These are phyloP conservation scores for Neurospora sp. DNA, from an alignment of 495 filamentous ascomycete species.

Conservation along the genomic window DNA sequence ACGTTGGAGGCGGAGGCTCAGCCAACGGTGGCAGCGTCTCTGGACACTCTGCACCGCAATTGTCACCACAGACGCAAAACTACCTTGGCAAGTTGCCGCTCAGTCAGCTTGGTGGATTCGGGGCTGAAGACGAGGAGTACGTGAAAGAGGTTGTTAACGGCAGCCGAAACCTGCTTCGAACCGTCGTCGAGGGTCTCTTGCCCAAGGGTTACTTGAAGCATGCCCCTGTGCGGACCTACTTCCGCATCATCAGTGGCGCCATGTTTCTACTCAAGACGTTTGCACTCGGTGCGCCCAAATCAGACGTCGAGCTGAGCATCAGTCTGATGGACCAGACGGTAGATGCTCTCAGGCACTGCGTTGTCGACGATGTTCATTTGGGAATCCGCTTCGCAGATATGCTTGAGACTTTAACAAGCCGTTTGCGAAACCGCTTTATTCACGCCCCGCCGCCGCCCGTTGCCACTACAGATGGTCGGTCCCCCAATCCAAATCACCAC, in stretches of 20 bases:
- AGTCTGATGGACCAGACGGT: conserved; percentile 72
- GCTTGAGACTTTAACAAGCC: conserved; percentile 67
- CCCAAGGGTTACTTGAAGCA: conserved; percentile 81
- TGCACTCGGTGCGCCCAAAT: conserved; percentile 81
- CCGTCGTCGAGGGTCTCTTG: conserved; percentile 73
- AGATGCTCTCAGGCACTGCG: conserved; percentile 67
- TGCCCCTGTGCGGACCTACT: conserved; percentile 85
- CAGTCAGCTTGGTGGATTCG: conserved; percentile 45
- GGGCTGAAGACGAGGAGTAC: conserved; percentile 59
- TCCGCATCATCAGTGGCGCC: conserved; percentile 86
- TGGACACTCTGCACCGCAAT: conserved; percentile 32
- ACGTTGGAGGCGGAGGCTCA: conserved; percentile 41
- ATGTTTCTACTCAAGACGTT: conserved; percentile 95
- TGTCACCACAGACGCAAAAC: conserved; percentile 49
- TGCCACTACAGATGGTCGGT: conserved; percentile 26
- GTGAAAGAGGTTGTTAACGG: conserved; percentile 84
- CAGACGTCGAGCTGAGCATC: conserved; percentile 75
- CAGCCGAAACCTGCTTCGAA: conserved; percentile 69
- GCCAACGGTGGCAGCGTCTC: conserved; percentile 26
- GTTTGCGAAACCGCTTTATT: conserved; percentile 66
- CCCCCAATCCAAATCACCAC: conserved; percentile 19
- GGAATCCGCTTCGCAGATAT: conserved; percentile 89
- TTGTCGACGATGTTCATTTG: conserved; percentile 95
- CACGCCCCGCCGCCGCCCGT: conserved; percentile 36
- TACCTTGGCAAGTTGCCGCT: conserved; percentile 47